Base-by-base conservation (phyloP, 1,284 basidiomycete genomes). In the Inonotus hispidus region DNA sequence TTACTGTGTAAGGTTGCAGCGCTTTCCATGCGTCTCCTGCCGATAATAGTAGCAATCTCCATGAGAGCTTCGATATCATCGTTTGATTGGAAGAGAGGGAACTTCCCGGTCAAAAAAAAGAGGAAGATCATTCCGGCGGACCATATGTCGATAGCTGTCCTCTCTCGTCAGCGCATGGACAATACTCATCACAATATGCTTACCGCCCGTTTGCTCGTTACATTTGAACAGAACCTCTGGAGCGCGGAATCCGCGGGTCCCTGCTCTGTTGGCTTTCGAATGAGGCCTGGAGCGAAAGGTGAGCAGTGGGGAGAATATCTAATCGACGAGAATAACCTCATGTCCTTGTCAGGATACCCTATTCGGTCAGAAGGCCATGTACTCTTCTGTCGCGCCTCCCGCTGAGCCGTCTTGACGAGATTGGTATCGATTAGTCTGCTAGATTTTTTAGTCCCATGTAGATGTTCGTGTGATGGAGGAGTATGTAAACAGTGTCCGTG, bases 221-320 rank as follows among this genome's bases (percentile, higher is more conserved):
- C 96, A 99, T 74, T 99, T 99, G 53, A 99, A 75, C 27, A 99
- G 74, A 10, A 99, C 97, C 70, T 99, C 97, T 0, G 96, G 96
- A 0, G 96, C 95, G 60, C 96, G 87, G 73, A 99, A 99, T 0
- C 96, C 97, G 70, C 96, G 79, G 6, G 96, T 99, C 1, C 96
- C 96, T 0, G 96, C 97, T 59, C 96, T 86, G 71, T 99, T 99
- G 4, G 97, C 95, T 71, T 96, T 95, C 56, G 94, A 92, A 53
- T 82, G 78, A 1, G 94, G 93, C 66, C 91, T 90, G 62, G 3
- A 52, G 53, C 14, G 35, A 59, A 56, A 14, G 41, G n/a, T 49
- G 46, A 55, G 56, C 53, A 45, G 37, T 37, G 54, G 38, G 58
- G 27, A 35, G 7, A 1, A n/a, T n/a, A 21, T 37, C 21, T 64